Evolutionary conservation across 1,139 yeast genomes (phyloP).

Genomic region (Zygosaccharomyces sapae): DNA sequence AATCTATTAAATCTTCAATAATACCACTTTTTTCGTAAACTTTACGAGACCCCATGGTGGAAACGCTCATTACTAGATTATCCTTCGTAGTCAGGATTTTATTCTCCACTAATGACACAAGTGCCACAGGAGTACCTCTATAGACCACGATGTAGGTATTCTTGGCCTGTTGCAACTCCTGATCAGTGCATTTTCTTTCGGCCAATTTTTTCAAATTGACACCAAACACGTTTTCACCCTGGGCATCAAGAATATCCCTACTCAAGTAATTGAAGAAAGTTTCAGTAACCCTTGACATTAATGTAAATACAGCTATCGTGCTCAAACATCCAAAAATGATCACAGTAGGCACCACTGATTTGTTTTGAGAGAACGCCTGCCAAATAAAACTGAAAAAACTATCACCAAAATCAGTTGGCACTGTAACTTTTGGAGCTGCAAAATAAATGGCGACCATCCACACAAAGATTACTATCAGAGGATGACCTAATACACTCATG

Average conservation of each 20-base stretch:
- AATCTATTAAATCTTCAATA: slow-evolving; percentile 54
- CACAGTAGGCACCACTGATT: slow-evolving; percentile 18
- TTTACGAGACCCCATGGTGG: slow-evolving; percentile 59
- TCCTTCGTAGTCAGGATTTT: slow-evolving; percentile 34
- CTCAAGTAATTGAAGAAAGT: slow-evolving; percentile 44
- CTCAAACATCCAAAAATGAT: slow-evolving; percentile 6
- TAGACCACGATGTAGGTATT: slow-evolving; percentile 55
- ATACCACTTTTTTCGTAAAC: slow-evolving; percentile 63
- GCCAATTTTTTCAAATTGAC: slow-evolving; percentile 50
- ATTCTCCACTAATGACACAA: slow-evolving; percentile 42
- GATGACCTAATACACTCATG: slow-evolving; percentile 48
- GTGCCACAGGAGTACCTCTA: slow-evolving; percentile 65
- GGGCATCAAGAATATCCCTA: slow-evolving; percentile 44
- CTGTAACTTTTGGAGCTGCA: slow-evolving; percentile 20
- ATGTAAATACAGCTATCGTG: slow-evolving; percentile 23
- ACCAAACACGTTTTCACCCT: slow-evolving; percentile 49
- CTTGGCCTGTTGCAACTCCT: slow-evolving; percentile 36
- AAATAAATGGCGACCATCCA: slow-evolving; percentile 33
- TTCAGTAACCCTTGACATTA: slow-evolving; percentile 37
- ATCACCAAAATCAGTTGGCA: slow-evolving; percentile 20
- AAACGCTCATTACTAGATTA: slow-evolving; percentile 47
- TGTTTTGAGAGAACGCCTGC: slow-evolving; percentile 27
- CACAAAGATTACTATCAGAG: slow-evolving; percentile 35
- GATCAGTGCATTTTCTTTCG: slow-evolving; percentile 35
- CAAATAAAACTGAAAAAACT: slow-evolving; percentile 25